phyloP scores from a whole-genome alignment of 129 eudicot genomes.

The Logfia minima region DNA sequence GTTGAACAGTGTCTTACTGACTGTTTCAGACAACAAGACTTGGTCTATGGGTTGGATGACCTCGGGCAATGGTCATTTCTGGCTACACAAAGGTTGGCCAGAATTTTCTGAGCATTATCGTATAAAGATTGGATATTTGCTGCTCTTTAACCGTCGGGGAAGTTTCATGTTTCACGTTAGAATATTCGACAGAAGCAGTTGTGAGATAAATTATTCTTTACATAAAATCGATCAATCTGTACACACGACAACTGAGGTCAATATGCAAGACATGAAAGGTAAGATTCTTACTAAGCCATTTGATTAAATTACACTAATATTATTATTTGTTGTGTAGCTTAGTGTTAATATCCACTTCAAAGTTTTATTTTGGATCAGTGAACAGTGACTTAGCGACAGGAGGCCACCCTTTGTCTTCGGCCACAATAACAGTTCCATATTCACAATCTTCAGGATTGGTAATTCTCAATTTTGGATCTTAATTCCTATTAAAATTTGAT shows the following conservation, averaged over 20 bases:
- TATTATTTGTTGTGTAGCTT: too few relatives aligned
- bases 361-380: too few relatives aligned
- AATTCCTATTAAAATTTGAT: background rate
- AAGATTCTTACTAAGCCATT: too few relatives aligned
- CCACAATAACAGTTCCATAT: background rate
- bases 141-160: background rate
- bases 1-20: too few relatives aligned
- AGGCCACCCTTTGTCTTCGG: background rate
- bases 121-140: background rate
- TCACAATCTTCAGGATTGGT: constrained; percentile 8
- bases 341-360: too few relatives aligned
- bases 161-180: constrained; percentile 9
- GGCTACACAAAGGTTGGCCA: constrained; percentile 22
- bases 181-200: constrained; percentile 14
- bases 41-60: too few relatives aligned
- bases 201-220: background rate
- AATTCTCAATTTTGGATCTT: background rate
- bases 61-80: too few relatives aligned
- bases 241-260: too few relatives aligned
- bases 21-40: too few relatives aligned
- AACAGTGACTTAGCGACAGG: too few relatives aligned
- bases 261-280: too few relatives aligned
- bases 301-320: too few relatives aligned
- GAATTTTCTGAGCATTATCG: constrained; percentile 16
- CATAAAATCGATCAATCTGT: background rate